These are phyloP conservation scores for Jaltomata sinuosa DNA, from an alignment of 257 asterid species.

Conservation along the genomic window DNA sequence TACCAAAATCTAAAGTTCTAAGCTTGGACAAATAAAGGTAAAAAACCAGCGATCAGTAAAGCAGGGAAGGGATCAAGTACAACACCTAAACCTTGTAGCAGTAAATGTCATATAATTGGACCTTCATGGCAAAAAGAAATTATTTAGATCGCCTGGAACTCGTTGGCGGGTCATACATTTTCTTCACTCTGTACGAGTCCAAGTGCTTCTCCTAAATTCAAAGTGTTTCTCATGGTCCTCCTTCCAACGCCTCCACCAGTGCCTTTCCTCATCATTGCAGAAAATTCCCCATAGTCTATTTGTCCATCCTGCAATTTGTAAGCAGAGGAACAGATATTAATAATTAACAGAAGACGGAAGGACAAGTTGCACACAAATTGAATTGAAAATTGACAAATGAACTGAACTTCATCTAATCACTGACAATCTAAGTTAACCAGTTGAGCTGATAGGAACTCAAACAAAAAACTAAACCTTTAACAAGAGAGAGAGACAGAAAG, in stretches of 20 bases:
- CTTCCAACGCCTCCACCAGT: slow-evolving; percentile 34
- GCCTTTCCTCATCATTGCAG: slow-evolving; percentile 42
- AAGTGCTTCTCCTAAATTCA: slow-evolving; percentile 31
- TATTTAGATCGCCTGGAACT: neutral
- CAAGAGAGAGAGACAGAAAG: neutral
- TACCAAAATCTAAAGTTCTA: neutral
- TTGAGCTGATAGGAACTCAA: neutral
- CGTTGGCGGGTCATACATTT: neutral
- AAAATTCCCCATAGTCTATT: slow-evolving; percentile 38
- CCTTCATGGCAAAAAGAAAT: neutral
- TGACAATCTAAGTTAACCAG: neutral
- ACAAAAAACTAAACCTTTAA: neutral
- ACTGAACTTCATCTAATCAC: neutral
- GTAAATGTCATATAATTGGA: neutral
- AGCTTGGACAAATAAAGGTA: neutral
- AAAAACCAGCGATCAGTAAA: neutral
- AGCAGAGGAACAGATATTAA: neutral
- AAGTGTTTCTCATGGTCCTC: slow-evolving; percentile 31
- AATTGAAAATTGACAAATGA: neutral
- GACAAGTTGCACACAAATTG: neutral
- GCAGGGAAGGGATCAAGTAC: neutral
- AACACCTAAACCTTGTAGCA: neutral
- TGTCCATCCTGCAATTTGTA: slow-evolving; percentile 32
- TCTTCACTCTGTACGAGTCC: slow-evolving; percentile 15
- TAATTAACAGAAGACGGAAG: neutral